Evolutionary conservation across 441 rosid species (phyloP).

Genomic region (Pelargonium australe): DNA sequence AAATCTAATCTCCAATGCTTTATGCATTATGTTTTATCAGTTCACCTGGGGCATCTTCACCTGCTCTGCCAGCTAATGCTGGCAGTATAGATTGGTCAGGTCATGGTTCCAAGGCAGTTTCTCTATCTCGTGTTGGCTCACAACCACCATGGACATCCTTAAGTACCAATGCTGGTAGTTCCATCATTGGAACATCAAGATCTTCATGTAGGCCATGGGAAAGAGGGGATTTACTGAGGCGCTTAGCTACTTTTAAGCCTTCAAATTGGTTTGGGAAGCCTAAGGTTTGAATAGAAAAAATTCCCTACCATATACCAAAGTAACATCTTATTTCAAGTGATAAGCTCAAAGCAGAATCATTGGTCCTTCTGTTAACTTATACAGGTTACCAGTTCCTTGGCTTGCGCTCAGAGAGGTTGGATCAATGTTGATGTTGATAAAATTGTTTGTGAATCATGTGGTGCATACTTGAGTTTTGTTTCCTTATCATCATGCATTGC

Average conservation of each 20-base stretch:
- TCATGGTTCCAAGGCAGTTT: constrained; percentile 52
- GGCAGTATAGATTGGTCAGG: constrained; percentile 62
- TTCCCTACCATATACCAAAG: too few species aligned
- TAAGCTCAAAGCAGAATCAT: neutral
- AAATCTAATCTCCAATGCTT: constrained; percentile 9
- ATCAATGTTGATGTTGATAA: constrained; percentile 47
- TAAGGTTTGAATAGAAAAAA: constrained; percentile 41
- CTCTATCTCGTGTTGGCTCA: constrained; percentile 47
- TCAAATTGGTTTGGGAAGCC: constrained; percentile 89
- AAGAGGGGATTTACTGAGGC: constrained; percentile 88
- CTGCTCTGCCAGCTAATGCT: constrained; percentile 58
- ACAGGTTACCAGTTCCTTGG: constrained; percentile 55
- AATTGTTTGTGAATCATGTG: constrained; percentile 67
- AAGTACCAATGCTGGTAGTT: constrained; percentile 51
- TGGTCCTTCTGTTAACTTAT: constrained; percentile 13
- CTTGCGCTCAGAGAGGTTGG: constrained; percentile 88
- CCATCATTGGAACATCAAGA: constrained; percentile 47
- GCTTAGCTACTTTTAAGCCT: constrained; percentile 91
- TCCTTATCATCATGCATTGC: constrained; percentile 31
- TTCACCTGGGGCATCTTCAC: constrained; percentile 96
- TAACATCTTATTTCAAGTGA: neutral
- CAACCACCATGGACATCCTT: constrained; percentile 44
- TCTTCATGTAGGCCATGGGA: constrained; percentile 96
- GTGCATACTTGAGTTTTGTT: constrained; percentile 44
- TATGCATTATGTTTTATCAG: constrained; percentile 30